These are phyloP conservation scores for Naganishia randhawae DNA, from an alignment of 768 basidiomycete species.

Conservation along the genomic window DNA sequence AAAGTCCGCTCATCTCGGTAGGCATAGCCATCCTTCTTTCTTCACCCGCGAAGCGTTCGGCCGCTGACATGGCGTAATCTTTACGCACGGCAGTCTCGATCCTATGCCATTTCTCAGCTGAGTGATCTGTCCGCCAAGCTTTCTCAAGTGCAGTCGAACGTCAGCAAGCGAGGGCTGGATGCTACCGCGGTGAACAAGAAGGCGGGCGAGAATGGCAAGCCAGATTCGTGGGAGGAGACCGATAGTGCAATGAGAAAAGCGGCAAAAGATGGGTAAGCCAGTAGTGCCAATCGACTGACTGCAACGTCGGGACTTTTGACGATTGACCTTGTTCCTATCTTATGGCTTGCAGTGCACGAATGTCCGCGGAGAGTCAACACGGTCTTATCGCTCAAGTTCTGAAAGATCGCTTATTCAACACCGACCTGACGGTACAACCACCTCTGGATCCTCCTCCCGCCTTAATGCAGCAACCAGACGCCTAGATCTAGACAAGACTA, in stretches of 20 bases:
- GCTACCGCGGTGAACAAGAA: conserved; percentile 18
- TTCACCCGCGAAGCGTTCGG: no score
- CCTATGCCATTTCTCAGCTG: conserved; percentile 87
- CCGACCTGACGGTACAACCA: conserved; percentile 29
- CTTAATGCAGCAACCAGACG: conserved; percentile 17
- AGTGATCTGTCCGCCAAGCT: conserved; percentile 87
- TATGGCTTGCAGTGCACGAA: conserved; percentile 63
- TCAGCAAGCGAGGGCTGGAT: not conserved
- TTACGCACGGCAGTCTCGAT: conserved; percentile 66
- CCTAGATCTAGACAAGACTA: not conserved
- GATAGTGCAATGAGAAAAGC: conserved; percentile 81
- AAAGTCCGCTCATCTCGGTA: conserved; percentile 87
- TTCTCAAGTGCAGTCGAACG: conserved; percentile 3
- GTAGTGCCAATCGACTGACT: not conserved
- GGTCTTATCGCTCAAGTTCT: conserved; percentile 88
- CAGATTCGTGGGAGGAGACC: conserved; percentile 70
- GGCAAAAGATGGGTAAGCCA: conserved; percentile 77
- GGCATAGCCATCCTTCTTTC: conserved; percentile 34
- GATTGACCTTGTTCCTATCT: not conserved
- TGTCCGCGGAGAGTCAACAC: conserved; percentile 86
- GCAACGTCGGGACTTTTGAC: not conserved
- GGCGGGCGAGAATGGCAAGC: conserved; percentile 55
- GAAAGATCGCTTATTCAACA: conserved; percentile 79
- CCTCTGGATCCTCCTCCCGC: conserved; percentile 14
- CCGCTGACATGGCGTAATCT: not conserved